Conservation (phyloP, 768 basidiomycete genomes). For the Xerocomellus intermedius region DNA sequence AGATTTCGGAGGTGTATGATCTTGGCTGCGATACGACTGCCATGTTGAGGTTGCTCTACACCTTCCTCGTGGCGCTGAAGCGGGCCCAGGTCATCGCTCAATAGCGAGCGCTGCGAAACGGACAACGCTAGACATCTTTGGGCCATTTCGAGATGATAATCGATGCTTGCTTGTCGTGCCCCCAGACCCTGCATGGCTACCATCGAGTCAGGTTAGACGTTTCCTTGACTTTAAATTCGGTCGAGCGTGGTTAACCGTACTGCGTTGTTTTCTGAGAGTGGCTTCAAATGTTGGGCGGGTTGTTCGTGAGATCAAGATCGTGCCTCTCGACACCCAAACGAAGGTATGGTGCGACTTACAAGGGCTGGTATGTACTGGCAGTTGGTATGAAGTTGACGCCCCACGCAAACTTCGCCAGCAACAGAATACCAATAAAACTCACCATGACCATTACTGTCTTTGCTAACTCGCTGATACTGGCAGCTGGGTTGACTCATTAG, state of each 20-base stretch:
- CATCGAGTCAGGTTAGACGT: not conserved
- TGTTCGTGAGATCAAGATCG: not conserved
- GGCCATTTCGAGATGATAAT: constrained; percentile 19
- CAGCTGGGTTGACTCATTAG: not conserved
- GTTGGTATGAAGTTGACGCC: not conserved
- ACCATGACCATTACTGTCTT: not conserved
- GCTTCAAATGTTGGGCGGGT: not conserved
- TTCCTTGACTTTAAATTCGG: not conserved
- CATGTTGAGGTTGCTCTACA: constrained; percentile 7
- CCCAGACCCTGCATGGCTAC: constrained; percentile 9
- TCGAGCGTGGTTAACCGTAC: not conserved
- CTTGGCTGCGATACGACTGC: constrained; percentile 21
- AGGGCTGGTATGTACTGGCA: not conserved
- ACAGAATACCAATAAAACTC: not conserved
- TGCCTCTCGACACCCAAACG: not conserved
- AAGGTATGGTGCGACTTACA: not conserved
- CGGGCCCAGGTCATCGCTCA: not conserved
- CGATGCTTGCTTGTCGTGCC: constrained; percentile 17
- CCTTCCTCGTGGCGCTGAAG: not conserved
- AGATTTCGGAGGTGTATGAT: constrained; percentile 21
- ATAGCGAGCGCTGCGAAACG: not conserved
- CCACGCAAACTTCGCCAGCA: not conserved
- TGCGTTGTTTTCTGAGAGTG: not conserved
- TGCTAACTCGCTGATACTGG: not conserved
- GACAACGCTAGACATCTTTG: constrained; percentile 16